Conservation (phyloP, 169 alveolate genomes). For the Babesia sp. region DNA sequence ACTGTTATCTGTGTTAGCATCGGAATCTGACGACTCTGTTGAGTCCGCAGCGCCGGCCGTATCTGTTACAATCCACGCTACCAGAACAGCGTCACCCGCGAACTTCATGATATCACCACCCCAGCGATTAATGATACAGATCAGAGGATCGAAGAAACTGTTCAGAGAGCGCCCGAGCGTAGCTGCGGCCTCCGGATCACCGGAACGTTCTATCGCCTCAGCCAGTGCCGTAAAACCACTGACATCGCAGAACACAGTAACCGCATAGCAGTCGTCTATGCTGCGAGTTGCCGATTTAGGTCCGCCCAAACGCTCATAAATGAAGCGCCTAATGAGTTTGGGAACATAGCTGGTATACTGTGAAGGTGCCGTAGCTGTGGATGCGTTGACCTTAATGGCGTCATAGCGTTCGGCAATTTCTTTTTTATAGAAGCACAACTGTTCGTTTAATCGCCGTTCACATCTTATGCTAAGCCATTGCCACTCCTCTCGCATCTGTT, state of each 20-base stretch:
- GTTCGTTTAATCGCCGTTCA: conserved; percentile 62
- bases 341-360: conserved; percentile 27
- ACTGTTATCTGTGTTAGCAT: too few relatives aligned
- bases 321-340: conserved; percentile 29
- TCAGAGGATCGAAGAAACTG: conserved; percentile 79
- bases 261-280: conserved; percentile 53
- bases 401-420: conserved; percentile 12
- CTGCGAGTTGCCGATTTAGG: neutral
- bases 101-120: conserved; percentile 88
- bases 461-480: conserved; percentile 61
- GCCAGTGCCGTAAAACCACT: conserved; percentile 83
- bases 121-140: conserved; percentile 78
- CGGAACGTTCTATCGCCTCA: conserved; percentile 70
- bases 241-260: conserved; percentile 76
- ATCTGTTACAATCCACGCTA: conserved; percentile 70
- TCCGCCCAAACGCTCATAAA: neutral
- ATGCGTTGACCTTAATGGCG: conserved; percentile 1
- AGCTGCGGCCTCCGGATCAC: conserved; percentile 80
- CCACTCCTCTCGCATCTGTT: conserved; percentile 53
- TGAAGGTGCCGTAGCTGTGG: conserved; percentile 10
- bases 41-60: neutral
- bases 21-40: neutral
- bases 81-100: conserved; percentile 86
- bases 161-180: conserved; percentile 78
- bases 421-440: conserved; percentile 26